phyloP scores from a whole-genome alignment of 768 basidiomycete species.

The Leccinum broughii region DNA sequence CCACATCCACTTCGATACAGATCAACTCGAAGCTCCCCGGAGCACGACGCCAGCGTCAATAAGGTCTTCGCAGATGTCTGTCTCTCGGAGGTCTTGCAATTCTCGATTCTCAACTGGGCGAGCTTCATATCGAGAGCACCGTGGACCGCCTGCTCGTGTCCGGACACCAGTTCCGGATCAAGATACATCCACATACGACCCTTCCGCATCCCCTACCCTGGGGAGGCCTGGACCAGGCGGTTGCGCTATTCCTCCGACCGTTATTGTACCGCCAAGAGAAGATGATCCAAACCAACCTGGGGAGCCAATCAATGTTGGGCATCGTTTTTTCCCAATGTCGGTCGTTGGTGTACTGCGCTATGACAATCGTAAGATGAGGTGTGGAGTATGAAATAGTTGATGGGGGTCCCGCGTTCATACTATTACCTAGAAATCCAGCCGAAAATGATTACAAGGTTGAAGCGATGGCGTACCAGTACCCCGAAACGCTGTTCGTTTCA shows the following conservation, averaged over 20 bases:
- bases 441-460: slow-evolving; percentile 7
- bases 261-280: slow-evolving; percentile 7
- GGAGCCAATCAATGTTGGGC: background rate
- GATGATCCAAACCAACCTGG: slow-evolving; percentile 14
- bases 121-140: slow-evolving; percentile 23
- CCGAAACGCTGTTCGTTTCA: slow-evolving; percentile 21
- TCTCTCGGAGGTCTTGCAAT: slow-evolving; percentile 15
- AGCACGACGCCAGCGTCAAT: slow-evolving; percentile 13
- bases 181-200: background rate
- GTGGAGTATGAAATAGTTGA: background rate
- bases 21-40: slow-evolving; percentile 2
- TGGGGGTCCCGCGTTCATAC: background rate
- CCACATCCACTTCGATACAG: background rate
- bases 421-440: slow-evolving; percentile 2
- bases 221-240: background rate
- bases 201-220: background rate
- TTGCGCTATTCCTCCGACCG: background rate
- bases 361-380: slow-evolving; percentile 12
- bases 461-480: slow-evolving; percentile 21
- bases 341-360: slow-evolving; percentile 11
- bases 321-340: slow-evolving; percentile 20
- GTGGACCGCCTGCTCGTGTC: slow-evolving; percentile 13
- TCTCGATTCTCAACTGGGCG: slow-evolving; percentile 24
- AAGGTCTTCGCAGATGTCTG: slow-evolving; percentile 1
- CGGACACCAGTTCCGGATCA: slow-evolving; percentile 10